Conservation (phyloP, 2,329 filamentous ascomycete species). For the Pestalotiopsis sp. region DNA sequence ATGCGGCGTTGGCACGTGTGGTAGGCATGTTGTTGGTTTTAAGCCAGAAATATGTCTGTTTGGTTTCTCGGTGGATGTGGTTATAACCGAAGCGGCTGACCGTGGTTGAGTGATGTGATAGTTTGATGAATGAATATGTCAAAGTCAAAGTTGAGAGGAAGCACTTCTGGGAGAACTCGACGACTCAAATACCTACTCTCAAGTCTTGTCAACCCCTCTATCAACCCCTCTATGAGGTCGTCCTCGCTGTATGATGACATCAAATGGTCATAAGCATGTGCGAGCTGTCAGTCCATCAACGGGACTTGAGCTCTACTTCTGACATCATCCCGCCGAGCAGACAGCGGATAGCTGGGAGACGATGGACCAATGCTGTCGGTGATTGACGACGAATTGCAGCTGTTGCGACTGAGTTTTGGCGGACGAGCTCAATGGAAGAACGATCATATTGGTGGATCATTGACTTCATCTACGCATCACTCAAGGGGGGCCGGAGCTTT, state of each 20-base stretch:
- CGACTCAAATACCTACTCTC: not conserved
- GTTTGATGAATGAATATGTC: not conserved
- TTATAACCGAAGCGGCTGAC: not conserved
- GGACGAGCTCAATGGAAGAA: not conserved
- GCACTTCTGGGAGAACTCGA: not conserved
- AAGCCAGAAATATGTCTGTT: not conserved
- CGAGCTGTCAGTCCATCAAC: not conserved
- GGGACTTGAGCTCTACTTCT: not conserved
- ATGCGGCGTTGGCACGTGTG: not conserved
- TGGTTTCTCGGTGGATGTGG: not conserved
- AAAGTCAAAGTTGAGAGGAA: not conserved
- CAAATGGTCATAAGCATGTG: not conserved
- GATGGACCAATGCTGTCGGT: not conserved
- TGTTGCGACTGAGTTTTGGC: not conserved
- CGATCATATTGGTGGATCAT: not conserved
- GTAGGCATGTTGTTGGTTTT: not conserved
- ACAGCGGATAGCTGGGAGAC: not conserved
- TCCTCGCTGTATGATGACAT: not conserved
- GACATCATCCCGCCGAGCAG: not conserved
- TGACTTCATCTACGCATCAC: constrained; percentile 5
- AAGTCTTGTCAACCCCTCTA: not conserved
- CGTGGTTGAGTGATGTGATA: not conserved
- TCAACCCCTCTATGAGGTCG: not conserved
- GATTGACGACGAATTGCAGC: not conserved
- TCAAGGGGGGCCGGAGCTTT: not conserved